Evolutionary conservation across 1,284 basidiomycete species (phyloP).

Genomic region (Trametes versicolor): DNA sequence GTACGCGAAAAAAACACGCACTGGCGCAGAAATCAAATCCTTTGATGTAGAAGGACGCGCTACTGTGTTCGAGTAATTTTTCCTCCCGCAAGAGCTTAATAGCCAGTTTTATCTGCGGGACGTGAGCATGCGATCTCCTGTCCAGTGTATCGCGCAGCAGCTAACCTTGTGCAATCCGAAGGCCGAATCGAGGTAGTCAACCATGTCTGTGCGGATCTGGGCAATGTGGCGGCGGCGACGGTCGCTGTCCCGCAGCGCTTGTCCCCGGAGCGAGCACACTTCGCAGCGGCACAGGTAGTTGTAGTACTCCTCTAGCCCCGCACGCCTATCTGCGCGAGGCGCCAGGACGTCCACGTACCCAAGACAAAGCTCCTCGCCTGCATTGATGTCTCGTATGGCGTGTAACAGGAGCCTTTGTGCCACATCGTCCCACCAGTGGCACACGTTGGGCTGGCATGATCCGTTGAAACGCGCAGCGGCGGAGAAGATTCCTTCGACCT

Average conservation of each 20-base stretch:
- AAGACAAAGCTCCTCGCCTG: slow-evolving; percentile 66
- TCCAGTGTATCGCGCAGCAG: not conserved
- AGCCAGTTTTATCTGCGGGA: slow-evolving; percentile 20
- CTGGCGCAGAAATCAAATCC: slow-evolving; percentile 31
- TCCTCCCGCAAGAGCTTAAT: slow-evolving; percentile 31
- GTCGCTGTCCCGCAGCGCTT: slow-evolving; percentile 28
- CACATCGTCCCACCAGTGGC: slow-evolving; percentile 25
- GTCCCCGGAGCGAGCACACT: slow-evolving; percentile 44
- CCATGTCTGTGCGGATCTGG: slow-evolving; percentile 24
- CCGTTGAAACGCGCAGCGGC: slow-evolving; percentile 33
- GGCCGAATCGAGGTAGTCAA: slow-evolving; percentile 22
- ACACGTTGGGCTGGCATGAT: slow-evolving; percentile 35
- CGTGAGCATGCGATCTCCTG: not conserved
- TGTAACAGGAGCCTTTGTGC: slow-evolving; percentile 26
- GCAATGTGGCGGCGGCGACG: slow-evolving; percentile 21
- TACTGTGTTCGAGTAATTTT: slow-evolving; percentile 23
- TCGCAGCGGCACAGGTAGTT: slow-evolving; percentile 62
- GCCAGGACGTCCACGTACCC: slow-evolving; percentile 59
- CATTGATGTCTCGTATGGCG: slow-evolving; percentile 46
- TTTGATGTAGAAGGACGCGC: slow-evolving; percentile 26
- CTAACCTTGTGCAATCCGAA: slow-evolving; percentile 29
- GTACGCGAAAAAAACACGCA: slow-evolving; percentile 7
- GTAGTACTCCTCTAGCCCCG: slow-evolving; percentile 54
- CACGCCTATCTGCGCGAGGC: slow-evolving; percentile 47
- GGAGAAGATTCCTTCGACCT: slow-evolving; percentile 31